Conservation (phyloP, 352 stramenopile genomes). For the Pythium brassicae region DNA sequence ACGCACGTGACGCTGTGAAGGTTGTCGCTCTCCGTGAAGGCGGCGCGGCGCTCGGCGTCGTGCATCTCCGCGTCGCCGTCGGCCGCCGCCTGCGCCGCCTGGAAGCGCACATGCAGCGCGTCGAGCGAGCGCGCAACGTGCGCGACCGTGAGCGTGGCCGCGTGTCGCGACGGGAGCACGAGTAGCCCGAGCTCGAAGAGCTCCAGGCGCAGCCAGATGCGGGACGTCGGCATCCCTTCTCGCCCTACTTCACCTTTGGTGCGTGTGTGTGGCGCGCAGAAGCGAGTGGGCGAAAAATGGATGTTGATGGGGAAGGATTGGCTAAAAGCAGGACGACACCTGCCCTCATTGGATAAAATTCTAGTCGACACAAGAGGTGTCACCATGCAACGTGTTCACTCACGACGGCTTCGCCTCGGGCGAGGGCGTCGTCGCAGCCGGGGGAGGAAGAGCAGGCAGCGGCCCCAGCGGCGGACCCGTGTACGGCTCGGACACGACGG, state of each 20-base stretch:
- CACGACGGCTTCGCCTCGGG: constrained; percentile 10
- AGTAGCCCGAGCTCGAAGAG: constrained; percentile 83
- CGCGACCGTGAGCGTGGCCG: constrained; percentile 49
- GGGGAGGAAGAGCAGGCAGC: no score
- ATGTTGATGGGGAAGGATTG: no score
- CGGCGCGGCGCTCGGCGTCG: constrained; percentile 10
- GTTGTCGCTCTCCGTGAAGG: constrained; percentile 63
- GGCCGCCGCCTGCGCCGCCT: constrained; percentile 11
- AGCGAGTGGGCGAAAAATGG: no score
- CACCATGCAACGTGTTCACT: no score
- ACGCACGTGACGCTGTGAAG: constrained; percentile 29
- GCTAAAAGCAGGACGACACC: background rate
- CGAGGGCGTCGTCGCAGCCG: constrained; percentile 1
- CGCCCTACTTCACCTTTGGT: no score
- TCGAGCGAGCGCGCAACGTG: constrained; percentile 64
- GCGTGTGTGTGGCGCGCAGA: background rate
- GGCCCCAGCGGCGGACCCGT: constrained; percentile 28
- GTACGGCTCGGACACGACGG: constrained; percentile 47
- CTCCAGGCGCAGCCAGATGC: constrained; percentile 80
- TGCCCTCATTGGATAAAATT: no score
- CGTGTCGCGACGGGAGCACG: constrained; percentile 67
- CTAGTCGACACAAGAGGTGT: no score
- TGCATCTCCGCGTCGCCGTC: constrained; percentile 35
- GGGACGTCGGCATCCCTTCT: constrained; percentile 28
- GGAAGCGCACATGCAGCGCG: constrained; percentile 45